Conservation (phyloP, 179 eudicot genomes). For the Camellia oleifera region DNA sequence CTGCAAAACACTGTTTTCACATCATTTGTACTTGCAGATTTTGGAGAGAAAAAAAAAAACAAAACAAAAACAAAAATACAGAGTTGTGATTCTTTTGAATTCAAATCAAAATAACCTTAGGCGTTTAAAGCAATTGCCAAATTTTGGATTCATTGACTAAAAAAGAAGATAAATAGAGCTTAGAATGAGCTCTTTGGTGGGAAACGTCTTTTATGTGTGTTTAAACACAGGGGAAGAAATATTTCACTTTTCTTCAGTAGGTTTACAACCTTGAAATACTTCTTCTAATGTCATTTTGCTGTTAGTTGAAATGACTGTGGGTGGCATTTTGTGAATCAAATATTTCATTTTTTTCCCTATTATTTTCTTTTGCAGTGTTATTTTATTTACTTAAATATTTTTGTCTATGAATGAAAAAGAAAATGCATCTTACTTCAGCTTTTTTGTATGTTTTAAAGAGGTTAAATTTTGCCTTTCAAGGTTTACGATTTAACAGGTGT, state of each 20-base stretch:
- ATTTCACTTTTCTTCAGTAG: background rate
- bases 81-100: no score
- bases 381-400: background rate
- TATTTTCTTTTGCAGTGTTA: background rate
- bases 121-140: background rate
- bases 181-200: background rate
- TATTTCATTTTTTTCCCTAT: background rate
- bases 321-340: background rate
- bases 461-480: conserved; percentile 29
- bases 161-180: background rate
- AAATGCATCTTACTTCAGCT: background rate
- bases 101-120: no score
- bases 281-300: background rate
- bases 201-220: background rate
- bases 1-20: no score
- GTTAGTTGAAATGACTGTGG: background rate
- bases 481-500: conserved; percentile 45
- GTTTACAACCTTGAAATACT: background rate
- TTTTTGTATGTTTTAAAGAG: conserved; percentile 4
- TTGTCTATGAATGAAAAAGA: background rate
- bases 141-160: background rate
- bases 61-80: no score
- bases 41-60: no score
- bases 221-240: background rate
- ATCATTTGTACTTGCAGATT: no score